phyloP scores from a whole-genome alignment of 768 basidiomycete genomes.

The Lanmaoa rubissima region DNA sequence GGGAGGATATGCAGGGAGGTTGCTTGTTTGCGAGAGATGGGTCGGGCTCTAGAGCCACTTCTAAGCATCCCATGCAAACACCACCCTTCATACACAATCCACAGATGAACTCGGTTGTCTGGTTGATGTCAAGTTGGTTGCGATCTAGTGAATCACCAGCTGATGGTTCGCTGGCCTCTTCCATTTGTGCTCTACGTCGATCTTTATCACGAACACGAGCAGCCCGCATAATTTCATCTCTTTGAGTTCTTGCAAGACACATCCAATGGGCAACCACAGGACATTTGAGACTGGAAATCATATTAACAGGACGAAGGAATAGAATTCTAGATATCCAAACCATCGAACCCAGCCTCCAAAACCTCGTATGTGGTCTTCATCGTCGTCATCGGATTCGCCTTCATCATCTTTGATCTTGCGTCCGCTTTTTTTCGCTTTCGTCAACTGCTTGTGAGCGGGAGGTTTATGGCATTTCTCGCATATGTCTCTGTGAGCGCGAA shows the following conservation, averaged over 20 bases:
- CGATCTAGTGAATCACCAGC: constrained; percentile 43
- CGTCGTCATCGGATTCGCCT: constrained; percentile 51
- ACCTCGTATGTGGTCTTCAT: constrained; percentile 45
- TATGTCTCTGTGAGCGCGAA: constrained; percentile 57
- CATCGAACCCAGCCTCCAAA: constrained; percentile 86
- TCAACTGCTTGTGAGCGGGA: constrained; percentile 57
- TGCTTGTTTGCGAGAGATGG: constrained; percentile 21
- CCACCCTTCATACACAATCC: constrained; percentile 72
- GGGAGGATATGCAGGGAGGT: background rate
- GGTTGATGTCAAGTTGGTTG: constrained; percentile 42
- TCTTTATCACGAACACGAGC: constrained; percentile 50
- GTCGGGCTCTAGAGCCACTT: constrained; percentile 52
- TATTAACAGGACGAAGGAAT: constrained; percentile 9
- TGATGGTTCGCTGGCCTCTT: constrained; percentile 19
- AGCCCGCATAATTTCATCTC: constrained; percentile 71
- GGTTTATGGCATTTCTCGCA: constrained; percentile 71
- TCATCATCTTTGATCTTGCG: constrained; percentile 42
- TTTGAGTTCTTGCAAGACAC: constrained; percentile 63
- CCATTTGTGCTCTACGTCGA: constrained; percentile 35
- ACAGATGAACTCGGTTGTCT: constrained; percentile 81
- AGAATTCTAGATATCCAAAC: constrained; percentile 39
- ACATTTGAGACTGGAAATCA: constrained; percentile 60
- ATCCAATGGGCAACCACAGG: constrained; percentile 76
- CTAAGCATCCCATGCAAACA: constrained; percentile 73
- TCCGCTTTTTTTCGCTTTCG: constrained; percentile 39